Evolutionary conservation across 2,329 filamentous ascomycete species (phyloP), one percentile per base, ranked within the genome.

Genomic region (Sporothrix globosa): DNA sequence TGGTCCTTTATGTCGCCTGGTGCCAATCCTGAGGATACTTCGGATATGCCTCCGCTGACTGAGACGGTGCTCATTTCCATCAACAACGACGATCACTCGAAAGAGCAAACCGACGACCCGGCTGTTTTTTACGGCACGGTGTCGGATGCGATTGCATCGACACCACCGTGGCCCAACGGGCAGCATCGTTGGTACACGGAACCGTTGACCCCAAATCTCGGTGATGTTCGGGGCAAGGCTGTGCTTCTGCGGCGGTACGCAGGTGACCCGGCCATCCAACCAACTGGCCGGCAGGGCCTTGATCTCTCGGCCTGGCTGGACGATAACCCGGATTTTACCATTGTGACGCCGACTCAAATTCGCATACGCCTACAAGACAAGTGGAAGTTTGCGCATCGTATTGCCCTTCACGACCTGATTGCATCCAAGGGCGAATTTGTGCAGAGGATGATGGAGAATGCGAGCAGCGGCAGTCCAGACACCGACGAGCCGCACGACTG

Each of bases 51-150:
- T 34, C 87, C 19, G n/a, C 88, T 88, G 0, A 86, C 84, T 19
- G 90, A 92, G 77, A 89, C 88, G 0, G 81, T 92, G 50, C 84
- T 92, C 69, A 80, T 92, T 70, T 90, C 86, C 2, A 79, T 92
- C 72, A 92, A 92, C 78, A 87, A 90, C 69, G 90, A 92, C 58
- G 83, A 84, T 41, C 82, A 83, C 19, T 90, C 87, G 1, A 86
- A 90, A 73, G 82, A 85, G 68, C 86, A 91, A 69, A 83, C 90
- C 27, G 83, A 63, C 14, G 48, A 76, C 60, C 76, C 77, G 4
- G 69, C 83, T 24, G 30, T 73, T 19, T 83, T 84, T 72, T 80
- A 81, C 70, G 72, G 76, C 4, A 80, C 81, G 0, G 77, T 84
- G 63, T 83, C 86, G 63, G 86, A 89, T 75, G 91, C 91, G 74